A percentile compares a stretch with the other conserved stretches of the same genome.
Conservation (phyloP, 495 filamentous ascomycete genomes). For the Aspergillus panamensis region DNA sequence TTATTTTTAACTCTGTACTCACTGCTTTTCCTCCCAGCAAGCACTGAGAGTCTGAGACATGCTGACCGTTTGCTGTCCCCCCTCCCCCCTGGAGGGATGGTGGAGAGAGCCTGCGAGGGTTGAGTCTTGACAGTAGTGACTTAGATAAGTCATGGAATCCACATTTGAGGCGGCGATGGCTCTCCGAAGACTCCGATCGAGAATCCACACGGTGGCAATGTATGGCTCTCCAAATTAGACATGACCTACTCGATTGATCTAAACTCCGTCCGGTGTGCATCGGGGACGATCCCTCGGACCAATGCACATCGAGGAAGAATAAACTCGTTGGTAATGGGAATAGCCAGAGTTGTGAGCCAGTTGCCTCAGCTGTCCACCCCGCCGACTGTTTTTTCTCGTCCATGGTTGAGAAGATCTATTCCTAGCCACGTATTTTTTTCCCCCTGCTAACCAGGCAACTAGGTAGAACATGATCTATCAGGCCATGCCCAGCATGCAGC, state of each 20-base stretch:
- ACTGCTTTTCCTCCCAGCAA: background rate
- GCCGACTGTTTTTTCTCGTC: constrained; percentile 4
- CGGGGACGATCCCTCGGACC: background rate
- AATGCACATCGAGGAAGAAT: background rate
- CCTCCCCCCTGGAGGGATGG: no score
- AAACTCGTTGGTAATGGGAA: constrained; percentile 2
- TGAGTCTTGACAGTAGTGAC: no score
- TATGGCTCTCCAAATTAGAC: background rate
- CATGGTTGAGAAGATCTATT: constrained; percentile 1
- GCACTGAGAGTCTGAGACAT: background rate
- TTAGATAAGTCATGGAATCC: no score
- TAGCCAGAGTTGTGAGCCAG: background rate
- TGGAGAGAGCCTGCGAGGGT: no score
- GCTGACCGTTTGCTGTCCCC: background rate
- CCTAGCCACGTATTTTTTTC: constrained; percentile 7
- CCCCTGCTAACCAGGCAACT: constrained; percentile 12
- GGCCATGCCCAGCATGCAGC: constrained; percentile 13
- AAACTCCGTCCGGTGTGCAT: constrained; percentile 1
- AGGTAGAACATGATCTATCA: constrained; percentile 20
- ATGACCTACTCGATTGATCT: background rate
- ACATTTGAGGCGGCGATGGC: no score
- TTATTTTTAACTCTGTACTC: background rate
- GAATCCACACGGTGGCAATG: background rate
- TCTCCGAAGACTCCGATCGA: background rate
- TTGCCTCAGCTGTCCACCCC: constrained; percentile 1